Conservation (phyloP, 257 asterid species). For the Coffea canephora region DNA sequence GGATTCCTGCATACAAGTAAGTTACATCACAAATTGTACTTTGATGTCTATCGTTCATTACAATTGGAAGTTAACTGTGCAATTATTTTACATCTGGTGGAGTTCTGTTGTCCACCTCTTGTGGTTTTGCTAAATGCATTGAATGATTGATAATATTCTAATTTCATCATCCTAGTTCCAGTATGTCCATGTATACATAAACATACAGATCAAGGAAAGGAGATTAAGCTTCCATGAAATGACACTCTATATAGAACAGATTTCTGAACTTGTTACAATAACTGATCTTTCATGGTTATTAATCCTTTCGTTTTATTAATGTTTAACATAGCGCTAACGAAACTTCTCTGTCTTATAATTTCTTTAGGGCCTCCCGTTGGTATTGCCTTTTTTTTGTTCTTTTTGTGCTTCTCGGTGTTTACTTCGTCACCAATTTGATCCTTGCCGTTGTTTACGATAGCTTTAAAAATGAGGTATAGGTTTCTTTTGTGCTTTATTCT, state of each 20-base stretch:
- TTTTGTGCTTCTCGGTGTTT: slow-evolving; percentile 88
- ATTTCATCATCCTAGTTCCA: not conserved
- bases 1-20: slow-evolving; percentile 99
- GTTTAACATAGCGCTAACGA: slow-evolving; percentile 16
- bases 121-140: not conserved
- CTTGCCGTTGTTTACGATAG: slow-evolving; percentile 99
- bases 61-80: not conserved
- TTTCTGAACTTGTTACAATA: not conserved
- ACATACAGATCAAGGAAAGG: not conserved
- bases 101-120: not conserved
- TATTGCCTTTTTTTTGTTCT: slow-evolving; percentile 74
- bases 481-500: slow-evolving; percentile 11
- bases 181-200: not conserved
- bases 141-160: not conserved
- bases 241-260: not conserved
- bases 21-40: slow-evolving; percentile 24
- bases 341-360: slow-evolving; percentile 19
- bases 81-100: not conserved
- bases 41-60: not conserved
- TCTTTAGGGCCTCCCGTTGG: slow-evolving; percentile 89
- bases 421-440: slow-evolving; percentile 96
- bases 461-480: slow-evolving; percentile 83
- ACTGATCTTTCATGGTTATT: not conserved
- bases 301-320: slow-evolving; percentile 7
- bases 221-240: too few relatives aligned